Conservation (phyloP, 2,329 filamentous ascomycete genomes). For the Colletotrichum eleusines region DNA sequence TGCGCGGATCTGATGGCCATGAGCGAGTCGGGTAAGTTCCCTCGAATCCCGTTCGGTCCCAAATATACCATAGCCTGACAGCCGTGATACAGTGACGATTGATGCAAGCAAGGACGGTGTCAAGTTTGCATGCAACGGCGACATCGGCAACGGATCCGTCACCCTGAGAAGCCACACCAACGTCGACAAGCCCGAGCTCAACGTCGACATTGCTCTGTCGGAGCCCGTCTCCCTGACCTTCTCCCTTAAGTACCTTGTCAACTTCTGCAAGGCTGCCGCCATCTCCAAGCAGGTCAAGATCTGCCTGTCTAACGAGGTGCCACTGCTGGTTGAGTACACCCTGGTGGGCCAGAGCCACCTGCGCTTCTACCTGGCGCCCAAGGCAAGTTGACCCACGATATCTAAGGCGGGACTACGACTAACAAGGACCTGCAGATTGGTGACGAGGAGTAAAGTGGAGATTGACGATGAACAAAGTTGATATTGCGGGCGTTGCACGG, state of each 20-base stretch:
- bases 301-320: slow-evolving; percentile 95
- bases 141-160: slow-evolving; percentile 95
- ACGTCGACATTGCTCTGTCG: slow-evolving; percentile 89
- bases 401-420: background rate
- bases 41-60: background rate
- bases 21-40: slow-evolving; percentile 88
- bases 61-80: slow-evolving; percentile 1
- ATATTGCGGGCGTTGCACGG: slow-evolving; percentile 40
- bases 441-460: slow-evolving; percentile 52
- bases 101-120: slow-evolving; percentile 97
- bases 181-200: slow-evolving; percentile 87
- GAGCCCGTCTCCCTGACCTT: slow-evolving; percentile 97
- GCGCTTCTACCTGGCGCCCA: slow-evolving; percentile 97
- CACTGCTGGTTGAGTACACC: slow-evolving; percentile 92
- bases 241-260: slow-evolving; percentile 98
- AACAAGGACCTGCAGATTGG: slow-evolving; percentile 49
- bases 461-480: slow-evolving; percentile 34
- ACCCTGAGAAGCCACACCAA: slow-evolving; percentile 90
- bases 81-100: slow-evolving; percentile 77
- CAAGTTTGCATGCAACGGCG: slow-evolving; percentile 92
- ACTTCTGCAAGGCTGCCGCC: slow-evolving; percentile 98
- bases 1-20: slow-evolving; percentile 91
- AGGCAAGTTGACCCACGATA: slow-evolving; percentile 70
- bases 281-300: slow-evolving; percentile 88
- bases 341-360: slow-evolving; percentile 87